phyloP scores from a whole-genome alignment of 2,329 filamentous ascomycete genomes.

The Aspergillus puulaauensis region DNA sequence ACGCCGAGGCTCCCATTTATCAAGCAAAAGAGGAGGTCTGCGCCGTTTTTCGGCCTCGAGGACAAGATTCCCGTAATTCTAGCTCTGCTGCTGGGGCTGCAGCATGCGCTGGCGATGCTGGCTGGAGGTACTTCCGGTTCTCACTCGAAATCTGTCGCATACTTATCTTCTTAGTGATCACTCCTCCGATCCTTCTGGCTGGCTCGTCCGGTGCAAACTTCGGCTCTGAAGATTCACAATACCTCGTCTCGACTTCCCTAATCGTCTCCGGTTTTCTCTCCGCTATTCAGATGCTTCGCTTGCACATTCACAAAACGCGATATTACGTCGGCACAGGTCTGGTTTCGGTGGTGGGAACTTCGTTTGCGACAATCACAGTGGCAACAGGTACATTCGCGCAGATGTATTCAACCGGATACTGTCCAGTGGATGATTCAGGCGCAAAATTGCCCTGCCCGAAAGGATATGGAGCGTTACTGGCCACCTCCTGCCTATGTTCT shows the following conservation, averaged over 20 bases:
- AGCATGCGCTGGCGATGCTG: constrained; percentile 69
- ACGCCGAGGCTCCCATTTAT: constrained; percentile 79
- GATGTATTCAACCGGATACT: constrained; percentile 66
- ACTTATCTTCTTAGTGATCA: constrained; percentile 48
- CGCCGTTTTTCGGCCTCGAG: constrained; percentile 69
- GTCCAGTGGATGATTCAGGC: constrained; percentile 56
- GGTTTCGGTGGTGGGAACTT: constrained; percentile 67
- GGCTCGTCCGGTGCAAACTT: constrained; percentile 59
- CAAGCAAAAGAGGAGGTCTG: constrained; percentile 57
- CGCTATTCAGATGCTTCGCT: constrained; percentile 64
- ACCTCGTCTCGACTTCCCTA: constrained; percentile 67
- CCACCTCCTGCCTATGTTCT: constrained; percentile 51
- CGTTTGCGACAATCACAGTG: constrained; percentile 66
- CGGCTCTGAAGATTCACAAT: constrained; percentile 54
- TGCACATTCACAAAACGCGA: constrained; percentile 62
- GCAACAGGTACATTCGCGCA: constrained; percentile 61
- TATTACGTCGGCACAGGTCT: constrained; percentile 66
- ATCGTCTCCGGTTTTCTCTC: constrained; percentile 68
- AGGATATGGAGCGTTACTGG: constrained; percentile 66
- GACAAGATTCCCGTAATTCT: constrained; percentile 68
- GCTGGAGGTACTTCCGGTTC: constrained; percentile 41
- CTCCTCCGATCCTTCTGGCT: constrained; percentile 64
- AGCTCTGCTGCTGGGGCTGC: constrained; percentile 65
- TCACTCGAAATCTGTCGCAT: background rate
- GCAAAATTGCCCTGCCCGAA: constrained; percentile 62